These are phyloP conservation scores for Ceratobasidium theobromae DNA, from an alignment of 1,284 basidiomycete species.

Conservation along the genomic window DNA sequence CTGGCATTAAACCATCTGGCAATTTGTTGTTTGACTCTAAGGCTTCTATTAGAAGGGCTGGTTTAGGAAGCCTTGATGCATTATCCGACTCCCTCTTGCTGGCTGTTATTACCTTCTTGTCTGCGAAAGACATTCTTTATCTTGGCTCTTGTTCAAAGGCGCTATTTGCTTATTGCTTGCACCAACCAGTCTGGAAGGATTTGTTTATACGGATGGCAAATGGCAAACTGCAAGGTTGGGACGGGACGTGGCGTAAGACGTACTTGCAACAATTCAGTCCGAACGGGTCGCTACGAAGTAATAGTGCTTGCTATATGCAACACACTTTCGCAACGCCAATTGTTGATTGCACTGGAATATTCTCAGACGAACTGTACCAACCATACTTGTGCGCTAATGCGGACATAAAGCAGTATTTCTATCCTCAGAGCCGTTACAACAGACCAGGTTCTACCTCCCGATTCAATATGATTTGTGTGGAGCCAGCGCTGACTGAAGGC, in stretches of 20 bases:
- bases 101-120: neutral
- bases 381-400: conserved; percentile 40
- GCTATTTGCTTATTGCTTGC: conserved; percentile 39
- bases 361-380: conserved; percentile 42
- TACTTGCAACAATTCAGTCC: conserved; percentile 35
- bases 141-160: conserved; percentile 33
- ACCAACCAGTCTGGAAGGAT: conserved; percentile 41
- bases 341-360: conserved; percentile 37
- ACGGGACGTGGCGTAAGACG: conserved; percentile 40
- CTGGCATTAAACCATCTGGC: conserved; percentile 19
- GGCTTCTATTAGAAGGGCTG: neutral
- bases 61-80: neutral
- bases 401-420: conserved; percentile 32
- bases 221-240: conserved; percentile 35
- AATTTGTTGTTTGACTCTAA: conserved; percentile 3
- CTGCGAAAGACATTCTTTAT: conserved; percentile 16
- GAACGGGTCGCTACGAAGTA: conserved; percentile 25
- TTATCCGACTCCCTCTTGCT: conserved; percentile 7
- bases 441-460: neutral
- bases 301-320: conserved; percentile 9
- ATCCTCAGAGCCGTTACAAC: conserved; percentile 14
- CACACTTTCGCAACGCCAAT: conserved; percentile 33
- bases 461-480: conserved; percentile 22
- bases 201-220: conserved; percentile 34
- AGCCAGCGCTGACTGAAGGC: neutral